phyloP scores from a whole-genome alignment of 78 protist species.

The Creolimax fragrantissima region DNA sequence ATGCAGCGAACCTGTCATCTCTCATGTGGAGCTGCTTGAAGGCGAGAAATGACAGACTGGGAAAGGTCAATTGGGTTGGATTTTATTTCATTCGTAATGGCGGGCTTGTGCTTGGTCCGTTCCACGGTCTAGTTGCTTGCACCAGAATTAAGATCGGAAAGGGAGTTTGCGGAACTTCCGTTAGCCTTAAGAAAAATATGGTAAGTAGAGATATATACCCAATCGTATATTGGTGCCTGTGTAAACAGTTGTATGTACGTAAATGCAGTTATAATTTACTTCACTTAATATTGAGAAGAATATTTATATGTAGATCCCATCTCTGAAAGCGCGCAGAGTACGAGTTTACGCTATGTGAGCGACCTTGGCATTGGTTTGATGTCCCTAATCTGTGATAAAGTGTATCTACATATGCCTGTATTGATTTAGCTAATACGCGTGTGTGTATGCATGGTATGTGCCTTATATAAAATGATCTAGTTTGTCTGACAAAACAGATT shows the following conservation, averaged over 20 bases:
- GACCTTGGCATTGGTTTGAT: no score
- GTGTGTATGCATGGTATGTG: not conserved
- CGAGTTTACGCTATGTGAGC: no score
- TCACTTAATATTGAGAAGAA: no score
- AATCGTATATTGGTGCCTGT: not conserved
- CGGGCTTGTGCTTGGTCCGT: slow-evolving; percentile 35
- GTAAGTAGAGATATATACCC: not conserved
- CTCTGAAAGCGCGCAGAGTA: no score
- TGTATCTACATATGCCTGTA: not conserved
- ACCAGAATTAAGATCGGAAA: not conserved
- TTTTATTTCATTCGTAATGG: not conserved
- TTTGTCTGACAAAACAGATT: no score
- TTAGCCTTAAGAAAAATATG: not conserved
- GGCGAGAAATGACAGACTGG: not conserved
- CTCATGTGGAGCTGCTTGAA: not conserved
- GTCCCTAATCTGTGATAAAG: no score
- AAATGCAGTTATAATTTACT: not conserved
- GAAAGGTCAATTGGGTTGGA: slow-evolving; percentile 37
- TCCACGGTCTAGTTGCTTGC: slow-evolving; percentile 38
- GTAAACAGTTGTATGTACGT: not conserved
- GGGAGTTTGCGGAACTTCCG: slow-evolving; percentile 39
- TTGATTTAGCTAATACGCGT: not conserved
- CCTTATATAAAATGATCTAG: no score
- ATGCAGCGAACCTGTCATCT: slow-evolving; percentile 8
- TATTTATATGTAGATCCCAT: no score